Conservation (phyloP, 768 basidiomycete genomes). For the Mrakia frigida region DNA sequence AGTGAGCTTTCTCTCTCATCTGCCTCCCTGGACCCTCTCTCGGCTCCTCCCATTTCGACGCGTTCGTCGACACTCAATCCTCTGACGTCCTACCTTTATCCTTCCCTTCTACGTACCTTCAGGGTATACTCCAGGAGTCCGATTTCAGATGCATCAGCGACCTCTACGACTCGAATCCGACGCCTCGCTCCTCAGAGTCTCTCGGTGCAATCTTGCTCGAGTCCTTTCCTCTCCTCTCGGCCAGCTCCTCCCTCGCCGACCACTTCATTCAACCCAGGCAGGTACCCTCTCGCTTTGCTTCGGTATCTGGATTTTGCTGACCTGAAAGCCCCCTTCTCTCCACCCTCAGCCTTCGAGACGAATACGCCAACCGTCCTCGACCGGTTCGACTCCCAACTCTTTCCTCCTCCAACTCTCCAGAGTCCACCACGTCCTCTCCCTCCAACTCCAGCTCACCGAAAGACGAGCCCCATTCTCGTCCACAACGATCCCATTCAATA, state of each 20-base stretch:
- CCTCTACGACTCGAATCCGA: not conserved
- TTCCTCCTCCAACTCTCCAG: not conserved
- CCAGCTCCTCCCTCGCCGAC: not conserved
- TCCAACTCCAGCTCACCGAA: not conserved
- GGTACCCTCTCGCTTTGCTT: too few relatives aligned
- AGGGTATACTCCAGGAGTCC: not conserved
- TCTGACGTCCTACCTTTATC: not conserved
- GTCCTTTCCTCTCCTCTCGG: not conserved
- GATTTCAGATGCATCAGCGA: not conserved
- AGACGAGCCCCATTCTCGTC: too few relatives aligned
- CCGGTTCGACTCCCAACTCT: not conserved
- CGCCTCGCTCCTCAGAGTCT: not conserved
- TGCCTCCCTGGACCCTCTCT: not conserved
- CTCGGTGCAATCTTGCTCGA: not conserved
- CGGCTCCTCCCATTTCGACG: not conserved
- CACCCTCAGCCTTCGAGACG: not conserved
- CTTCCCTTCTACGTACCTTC: not conserved
- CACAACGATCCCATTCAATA: too few relatives aligned
- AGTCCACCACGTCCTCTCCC: not conserved
- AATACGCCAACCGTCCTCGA: not conserved
- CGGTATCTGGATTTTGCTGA: too few relatives aligned
- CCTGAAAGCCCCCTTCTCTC: not conserved
- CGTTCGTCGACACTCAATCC: too few relatives aligned
- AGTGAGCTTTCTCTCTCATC: not conserved
- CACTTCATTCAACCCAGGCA: constrained; percentile 9